A percentile compares a stretch with the other conserved stretches of the same genome.
These are phyloP conservation scores for Agastache rugosa DNA, from an alignment of 257 asterid species.

Conservation along the genomic window DNA sequence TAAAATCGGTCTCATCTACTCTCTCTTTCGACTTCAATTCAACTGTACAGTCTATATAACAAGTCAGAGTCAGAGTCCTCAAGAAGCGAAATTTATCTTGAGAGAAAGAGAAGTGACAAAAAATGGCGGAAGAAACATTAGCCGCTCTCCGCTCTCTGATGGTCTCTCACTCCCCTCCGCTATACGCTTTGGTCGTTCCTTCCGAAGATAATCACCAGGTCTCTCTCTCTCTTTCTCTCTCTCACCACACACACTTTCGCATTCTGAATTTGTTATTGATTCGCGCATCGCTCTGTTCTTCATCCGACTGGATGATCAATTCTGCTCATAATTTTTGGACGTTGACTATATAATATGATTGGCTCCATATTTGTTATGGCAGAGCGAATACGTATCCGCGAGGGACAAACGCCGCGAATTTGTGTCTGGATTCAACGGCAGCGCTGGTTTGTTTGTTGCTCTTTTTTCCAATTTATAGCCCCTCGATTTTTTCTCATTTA, in stretches of 20 bases:
- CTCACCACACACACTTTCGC: background rate
- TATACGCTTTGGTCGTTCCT: slow-evolving; percentile 83
- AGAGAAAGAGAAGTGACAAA: background rate
- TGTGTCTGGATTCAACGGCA: slow-evolving; percentile 92
- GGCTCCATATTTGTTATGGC: slow-evolving; percentile 43
- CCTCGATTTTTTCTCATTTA: background rate
- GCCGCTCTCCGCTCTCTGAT: slow-evolving; percentile 74
- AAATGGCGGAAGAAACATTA: slow-evolving; percentile 67
- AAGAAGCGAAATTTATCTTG: background rate
- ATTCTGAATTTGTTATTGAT: slow-evolving; percentile 5
- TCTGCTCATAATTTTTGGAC: background rate
- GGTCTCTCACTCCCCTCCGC: slow-evolving; percentile 85
- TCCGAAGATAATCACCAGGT: slow-evolving; percentile 99
- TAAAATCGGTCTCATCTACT: background rate
- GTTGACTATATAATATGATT: slow-evolving; percentile 23
- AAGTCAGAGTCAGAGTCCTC: slow-evolving; percentile 29
- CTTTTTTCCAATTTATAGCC: background rate
- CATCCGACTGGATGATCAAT: slow-evolving; percentile 12
- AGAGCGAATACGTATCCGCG: slow-evolving; percentile 94
- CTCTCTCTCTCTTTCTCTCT: slow-evolving; percentile 35
- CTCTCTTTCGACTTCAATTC: background rate
- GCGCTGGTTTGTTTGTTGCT: slow-evolving; percentile 71
- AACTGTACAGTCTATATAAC: background rate
- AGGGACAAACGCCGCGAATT: slow-evolving; percentile 88
- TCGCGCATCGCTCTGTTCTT: background rate